A percentile compares a stretch with the other conserved stretches of the same genome.
Conservation (phyloP, 1,284 basidiomycete genomes). For the Microbotryomycetes sp. region DNA sequence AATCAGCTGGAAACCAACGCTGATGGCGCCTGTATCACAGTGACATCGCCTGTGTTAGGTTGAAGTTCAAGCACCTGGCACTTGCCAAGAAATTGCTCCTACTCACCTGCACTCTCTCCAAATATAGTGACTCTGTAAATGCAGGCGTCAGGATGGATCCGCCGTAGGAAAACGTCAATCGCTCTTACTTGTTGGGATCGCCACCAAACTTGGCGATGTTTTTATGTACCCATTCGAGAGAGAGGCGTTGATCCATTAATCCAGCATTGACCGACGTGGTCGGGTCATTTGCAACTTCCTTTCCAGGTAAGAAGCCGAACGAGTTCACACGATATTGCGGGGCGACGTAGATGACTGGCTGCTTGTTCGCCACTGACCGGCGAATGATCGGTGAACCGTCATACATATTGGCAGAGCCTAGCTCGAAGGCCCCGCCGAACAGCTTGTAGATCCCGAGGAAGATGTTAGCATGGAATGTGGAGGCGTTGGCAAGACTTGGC, state of each 20-base stretch:
- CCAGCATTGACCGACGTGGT: constrained; percentile 5
- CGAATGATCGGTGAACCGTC: constrained; percentile 18
- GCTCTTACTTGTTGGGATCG: constrained; percentile 54
- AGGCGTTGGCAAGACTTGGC: constrained; percentile 10
- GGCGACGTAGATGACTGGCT: constrained; percentile 28
- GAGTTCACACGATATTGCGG: constrained; percentile 47
- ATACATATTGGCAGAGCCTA: constrained; percentile 41
- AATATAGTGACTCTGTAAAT: constrained; percentile 38
- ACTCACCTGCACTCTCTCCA: constrained; percentile 43
- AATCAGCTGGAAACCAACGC: constrained; percentile 35
- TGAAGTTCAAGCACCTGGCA: not conserved
- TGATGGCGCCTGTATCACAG: constrained; percentile 30
- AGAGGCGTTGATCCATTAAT: constrained; percentile 51
- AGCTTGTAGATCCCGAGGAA: not conserved
- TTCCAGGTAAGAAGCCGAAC: constrained; percentile 50
- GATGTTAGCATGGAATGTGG: not conserved
- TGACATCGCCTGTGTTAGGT: not conserved
- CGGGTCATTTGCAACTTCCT: constrained; percentile 43
- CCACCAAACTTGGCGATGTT: constrained; percentile 61
- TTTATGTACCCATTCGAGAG: constrained; percentile 55
- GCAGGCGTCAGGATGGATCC: no score
- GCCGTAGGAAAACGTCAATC: no score
- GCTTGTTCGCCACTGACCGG: constrained; percentile 26
- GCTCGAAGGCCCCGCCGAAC: constrained; percentile 33
- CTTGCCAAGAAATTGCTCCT: not conserved